These are phyloP conservation scores for Alternaria postmessia DNA, from an alignment of 2,329 filamentous ascomycete species.

Conservation along the genomic window DNA sequence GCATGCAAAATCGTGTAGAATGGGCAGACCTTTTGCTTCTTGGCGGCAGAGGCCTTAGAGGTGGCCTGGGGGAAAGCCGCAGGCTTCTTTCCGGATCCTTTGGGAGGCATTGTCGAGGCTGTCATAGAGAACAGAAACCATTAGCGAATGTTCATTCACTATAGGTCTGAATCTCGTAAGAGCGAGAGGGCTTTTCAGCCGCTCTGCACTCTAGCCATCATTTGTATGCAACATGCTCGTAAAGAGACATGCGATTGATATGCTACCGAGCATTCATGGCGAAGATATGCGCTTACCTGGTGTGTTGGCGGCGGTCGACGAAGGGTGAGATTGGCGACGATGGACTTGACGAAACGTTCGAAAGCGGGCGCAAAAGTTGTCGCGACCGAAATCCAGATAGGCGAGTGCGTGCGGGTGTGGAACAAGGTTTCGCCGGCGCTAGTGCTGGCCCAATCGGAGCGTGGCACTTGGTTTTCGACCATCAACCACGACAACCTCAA, in stretches of 20 bases:
- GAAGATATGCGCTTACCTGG: constrained; percentile 49
- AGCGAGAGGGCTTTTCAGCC: constrained; percentile 49
- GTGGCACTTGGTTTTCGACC: constrained; percentile 7
- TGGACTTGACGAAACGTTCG: constrained; percentile 21
- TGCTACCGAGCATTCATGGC: constrained; percentile 43
- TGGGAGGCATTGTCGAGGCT: constrained; percentile 78
- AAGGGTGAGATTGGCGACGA: constrained; percentile 41
- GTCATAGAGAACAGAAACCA: constrained; percentile 99
- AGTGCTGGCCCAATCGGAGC: constrained; percentile 23
- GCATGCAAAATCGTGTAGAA: constrained; percentile 3
- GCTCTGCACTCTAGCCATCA: constrained; percentile 51
- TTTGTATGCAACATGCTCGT: constrained; percentile 42
- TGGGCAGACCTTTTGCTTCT: constrained; percentile 90
- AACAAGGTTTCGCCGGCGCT: constrained; percentile 24
- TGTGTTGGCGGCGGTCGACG: constrained; percentile 47
- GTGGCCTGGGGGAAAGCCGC: constrained; percentile 69
- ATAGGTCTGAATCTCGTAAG: constrained; percentile 57
- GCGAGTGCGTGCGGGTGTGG: constrained; percentile 25
- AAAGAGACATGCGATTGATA: constrained; percentile 43
- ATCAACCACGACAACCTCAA: neutral
- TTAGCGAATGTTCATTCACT: constrained; percentile 78
- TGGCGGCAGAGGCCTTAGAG: constrained; percentile 76
- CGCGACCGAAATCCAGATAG: constrained; percentile 30
- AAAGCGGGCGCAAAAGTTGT: constrained; percentile 23
- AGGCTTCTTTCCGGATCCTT: constrained; percentile 92